Conservation (phyloP, 1,139 yeast genomes). For the Nakaseomyces uthaithaninus region DNA sequence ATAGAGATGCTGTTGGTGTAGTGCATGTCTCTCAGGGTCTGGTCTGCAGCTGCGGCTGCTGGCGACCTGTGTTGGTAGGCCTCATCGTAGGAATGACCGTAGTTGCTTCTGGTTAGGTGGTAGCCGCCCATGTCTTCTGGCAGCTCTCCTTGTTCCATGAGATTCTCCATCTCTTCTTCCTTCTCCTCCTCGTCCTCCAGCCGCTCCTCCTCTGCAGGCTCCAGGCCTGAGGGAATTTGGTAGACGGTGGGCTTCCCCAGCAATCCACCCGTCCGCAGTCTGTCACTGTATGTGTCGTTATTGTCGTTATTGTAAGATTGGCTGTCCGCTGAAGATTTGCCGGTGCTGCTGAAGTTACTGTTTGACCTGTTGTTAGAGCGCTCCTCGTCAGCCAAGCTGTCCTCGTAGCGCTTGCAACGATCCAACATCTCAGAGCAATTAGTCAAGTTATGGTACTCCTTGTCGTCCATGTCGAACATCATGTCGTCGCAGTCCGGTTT, state of each 20-base stretch:
- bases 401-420: neutral
- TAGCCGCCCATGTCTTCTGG: constrained; percentile 7
- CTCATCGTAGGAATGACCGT: too few relatives aligned
- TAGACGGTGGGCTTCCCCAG: neutral
- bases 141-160: constrained; percentile 2
- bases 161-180: constrained; percentile 3
- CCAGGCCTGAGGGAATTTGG: neutral
- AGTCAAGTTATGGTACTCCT: constrained; percentile 6
- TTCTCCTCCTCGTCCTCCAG: constrained; percentile 3
- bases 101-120: neutral
- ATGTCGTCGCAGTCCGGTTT: neutral
- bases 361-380: neutral
- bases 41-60: neutral
- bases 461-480: constrained; percentile 6
- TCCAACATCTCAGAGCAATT: constrained; percentile 1
- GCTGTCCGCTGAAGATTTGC: neutral
- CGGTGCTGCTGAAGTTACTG: neutral
- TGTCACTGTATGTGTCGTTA: neutral
- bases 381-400: neutral
- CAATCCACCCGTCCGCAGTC: too few relatives aligned
- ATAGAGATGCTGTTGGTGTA: constrained; percentile 3
- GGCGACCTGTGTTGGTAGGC: neutral
- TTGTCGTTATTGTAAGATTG: neutral
- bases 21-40: neutral
- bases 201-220: constrained; percentile 1